These are phyloP conservation scores for Meyerozyma elateridarum DNA, from an alignment of 1,139 yeast species.

Conservation along the genomic window DNA sequence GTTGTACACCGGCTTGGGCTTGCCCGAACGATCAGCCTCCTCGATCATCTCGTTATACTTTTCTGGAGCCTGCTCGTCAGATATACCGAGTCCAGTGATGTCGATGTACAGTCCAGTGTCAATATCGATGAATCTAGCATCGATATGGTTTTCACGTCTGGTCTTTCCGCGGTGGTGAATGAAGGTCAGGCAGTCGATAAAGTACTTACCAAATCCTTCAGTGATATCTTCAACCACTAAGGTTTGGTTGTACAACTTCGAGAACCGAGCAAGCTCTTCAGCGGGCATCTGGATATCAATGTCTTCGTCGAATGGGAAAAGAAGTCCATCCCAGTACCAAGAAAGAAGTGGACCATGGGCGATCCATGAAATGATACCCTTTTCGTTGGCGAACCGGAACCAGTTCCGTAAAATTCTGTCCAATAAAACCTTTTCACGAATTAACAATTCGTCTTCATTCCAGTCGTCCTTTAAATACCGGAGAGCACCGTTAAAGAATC, in stretches of 20 bases:
- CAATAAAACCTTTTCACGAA: constrained; percentile 17
- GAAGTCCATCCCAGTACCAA: constrained; percentile 36
- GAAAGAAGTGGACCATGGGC: constrained; percentile 32
- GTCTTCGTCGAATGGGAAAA: constrained; percentile 31
- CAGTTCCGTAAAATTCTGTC: constrained; percentile 25
- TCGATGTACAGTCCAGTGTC: constrained; percentile 39
- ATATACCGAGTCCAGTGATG: constrained; percentile 32
- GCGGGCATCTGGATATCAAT: constrained; percentile 34
- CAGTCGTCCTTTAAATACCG: constrained; percentile 20
- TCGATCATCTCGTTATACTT: constrained; percentile 14
- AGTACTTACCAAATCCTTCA: constrained; percentile 29
- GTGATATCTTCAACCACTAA: constrained; percentile 27
- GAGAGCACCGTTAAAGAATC: constrained; percentile 30
- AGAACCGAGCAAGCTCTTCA: constrained; percentile 22
- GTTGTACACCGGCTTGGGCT: constrained; percentile 23
- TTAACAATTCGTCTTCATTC: constrained; percentile 17
- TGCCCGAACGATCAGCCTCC: constrained; percentile 11
- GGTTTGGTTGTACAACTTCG: constrained; percentile 26
- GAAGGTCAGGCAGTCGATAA: constrained; percentile 30
- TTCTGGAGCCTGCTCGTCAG: constrained; percentile 13
- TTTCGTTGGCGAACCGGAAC: constrained; percentile 29
- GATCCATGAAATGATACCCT: constrained; percentile 32
- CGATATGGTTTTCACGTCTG: constrained; percentile 30
- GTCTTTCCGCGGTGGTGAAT: constrained; percentile 30
- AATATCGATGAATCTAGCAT: constrained; percentile 37